Evolutionary conservation across 2,329 filamentous ascomycete genomes (phyloP).

Genomic region (Nannizziopsis barbatae): DNA sequence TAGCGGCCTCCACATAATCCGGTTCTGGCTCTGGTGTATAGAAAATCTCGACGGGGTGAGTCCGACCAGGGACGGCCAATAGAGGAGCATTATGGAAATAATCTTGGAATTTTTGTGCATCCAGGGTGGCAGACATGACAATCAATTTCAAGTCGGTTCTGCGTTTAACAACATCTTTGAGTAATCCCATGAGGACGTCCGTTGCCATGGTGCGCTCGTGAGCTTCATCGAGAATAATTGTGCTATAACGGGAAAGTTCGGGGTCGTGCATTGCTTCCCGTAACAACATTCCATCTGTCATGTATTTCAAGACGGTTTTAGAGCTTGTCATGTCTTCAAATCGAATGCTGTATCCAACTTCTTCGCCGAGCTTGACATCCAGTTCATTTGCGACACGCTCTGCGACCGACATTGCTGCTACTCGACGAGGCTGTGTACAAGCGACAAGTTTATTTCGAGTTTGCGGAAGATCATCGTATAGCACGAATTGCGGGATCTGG

Average conservation of each 20-base stretch:
- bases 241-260: constrained; percentile 82
- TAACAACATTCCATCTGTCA: constrained; percentile 98
- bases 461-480: constrained; percentile 92
- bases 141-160: constrained; percentile 91
- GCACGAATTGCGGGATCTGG: constrained; percentile 95
- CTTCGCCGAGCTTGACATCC: constrained; percentile 82
- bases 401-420: constrained; percentile 96
- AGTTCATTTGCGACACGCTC: constrained; percentile 96
- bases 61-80: constrained; percentile 86
- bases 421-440: constrained; percentile 93
- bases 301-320: constrained; percentile 94
- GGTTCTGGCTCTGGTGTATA: constrained; percentile 94
- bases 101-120: constrained; percentile 93
- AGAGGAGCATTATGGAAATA: constrained; percentile 95
- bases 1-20: constrained; percentile 91
- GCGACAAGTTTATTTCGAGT: constrained; percentile 78
- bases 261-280: constrained; percentile 95
- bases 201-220: constrained; percentile 96
- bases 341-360: constrained; percentile 97
- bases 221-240: constrained; percentile 96
- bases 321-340: constrained; percentile 89
- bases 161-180: constrained; percentile 77
- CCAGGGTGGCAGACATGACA: constrained; percentile 96
- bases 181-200: constrained; percentile 89
- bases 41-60: constrained; percentile 94